Evolutionary conservation across 495 filamentous ascomycete species (phyloP), one percentile per base, ranked within the genome.

Genomic region (Penicillium waksmanii): DNA sequence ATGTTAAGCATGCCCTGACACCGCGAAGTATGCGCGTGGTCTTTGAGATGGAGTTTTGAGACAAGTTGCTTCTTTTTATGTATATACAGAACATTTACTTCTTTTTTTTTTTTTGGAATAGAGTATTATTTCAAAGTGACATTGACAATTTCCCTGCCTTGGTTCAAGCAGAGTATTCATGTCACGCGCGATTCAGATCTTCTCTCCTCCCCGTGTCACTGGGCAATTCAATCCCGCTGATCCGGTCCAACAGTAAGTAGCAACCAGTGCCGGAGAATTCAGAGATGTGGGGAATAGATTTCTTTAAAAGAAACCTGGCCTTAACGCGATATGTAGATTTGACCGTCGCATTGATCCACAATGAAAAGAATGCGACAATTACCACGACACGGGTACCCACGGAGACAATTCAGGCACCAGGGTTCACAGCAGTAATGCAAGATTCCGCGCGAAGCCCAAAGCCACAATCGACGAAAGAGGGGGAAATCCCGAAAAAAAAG

Each of bases 311-410:
- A 10, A 0, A 17, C 42, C 42, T 43, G 6, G 40, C 5, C n/a
- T 44, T 19, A 44, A 44, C 13, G 42, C n/a, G n/a, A 51, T 5
- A 36, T 51, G 35, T 25, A 48, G 21, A 23, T 27, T 48, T 48
- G 44, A 18, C 15, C 15, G 19, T 10, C 21, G 46, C 11, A 21
- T 13, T 9, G 9, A 48, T 48, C 46, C 46, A 25, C 46, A 19
- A n/a, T 33, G 43, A 65, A 54, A 31, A 5, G 63, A 65, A 65
- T 65, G 63, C 7, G 36, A 47, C 38, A 11, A 27, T 36, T n/a
- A 25, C 21, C 27, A 19, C 19, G 18, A 62, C 59, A 4, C 36
- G 18, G 35, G 38, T 47, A 36, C 52, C 15, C 53, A 50, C 31
- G 23, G 11, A 35, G 18, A n/a, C 19, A 48, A 10, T 3, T 48